These are phyloP conservation scores for Penicillium occitanis DNA, from an alignment of 2,329 filamentous ascomycete genomes.

Conservation along the genomic window DNA sequence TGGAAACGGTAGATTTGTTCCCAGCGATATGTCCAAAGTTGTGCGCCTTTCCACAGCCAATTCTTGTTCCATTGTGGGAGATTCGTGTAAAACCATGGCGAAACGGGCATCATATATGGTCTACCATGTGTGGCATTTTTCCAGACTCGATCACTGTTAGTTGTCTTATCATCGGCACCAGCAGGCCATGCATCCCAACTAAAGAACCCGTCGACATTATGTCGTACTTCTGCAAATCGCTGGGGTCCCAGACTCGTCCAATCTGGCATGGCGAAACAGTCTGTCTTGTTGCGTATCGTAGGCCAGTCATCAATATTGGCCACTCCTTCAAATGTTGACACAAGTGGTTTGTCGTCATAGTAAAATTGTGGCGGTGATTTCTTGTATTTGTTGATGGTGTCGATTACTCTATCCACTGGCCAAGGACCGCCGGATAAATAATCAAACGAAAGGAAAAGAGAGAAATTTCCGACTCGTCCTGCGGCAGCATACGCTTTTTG, in stretches of 20 bases:
- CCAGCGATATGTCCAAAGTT: constrained; percentile 63
- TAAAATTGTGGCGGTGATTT: constrained; percentile 30
- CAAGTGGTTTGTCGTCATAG: constrained; percentile 34
- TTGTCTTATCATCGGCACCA: constrained; percentile 38
- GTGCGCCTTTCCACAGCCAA: constrained; percentile 63
- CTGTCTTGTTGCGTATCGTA: constrained; percentile 25
- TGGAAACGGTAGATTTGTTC: constrained; percentile 51
- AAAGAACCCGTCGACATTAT: constrained; percentile 41
- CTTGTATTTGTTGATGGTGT: constrained; percentile 30
- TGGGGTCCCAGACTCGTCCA: constrained; percentile 42
- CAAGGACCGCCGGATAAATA: constrained; percentile 37
- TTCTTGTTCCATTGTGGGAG: constrained; percentile 59
- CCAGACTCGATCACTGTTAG: constrained; percentile 43
- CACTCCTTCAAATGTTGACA: constrained; percentile 50
- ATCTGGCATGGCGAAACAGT: constrained; percentile 49
- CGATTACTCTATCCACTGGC: constrained; percentile 30
- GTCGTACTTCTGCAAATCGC: constrained; percentile 29
- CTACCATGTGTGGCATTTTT: constrained; percentile 38
- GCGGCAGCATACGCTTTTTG: constrained; percentile 31
- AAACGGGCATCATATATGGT: constrained; percentile 55
- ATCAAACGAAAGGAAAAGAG: constrained; percentile 42
- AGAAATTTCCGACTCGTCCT: constrained; percentile 28
- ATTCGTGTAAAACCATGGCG: constrained; percentile 60
- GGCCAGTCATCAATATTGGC: constrained; percentile 46
- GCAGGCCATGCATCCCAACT: constrained; percentile 48